Conservation (phyloP, 2,329 filamentous ascomycete genomes). For the Colletotrichum sansevieriae region DNA sequence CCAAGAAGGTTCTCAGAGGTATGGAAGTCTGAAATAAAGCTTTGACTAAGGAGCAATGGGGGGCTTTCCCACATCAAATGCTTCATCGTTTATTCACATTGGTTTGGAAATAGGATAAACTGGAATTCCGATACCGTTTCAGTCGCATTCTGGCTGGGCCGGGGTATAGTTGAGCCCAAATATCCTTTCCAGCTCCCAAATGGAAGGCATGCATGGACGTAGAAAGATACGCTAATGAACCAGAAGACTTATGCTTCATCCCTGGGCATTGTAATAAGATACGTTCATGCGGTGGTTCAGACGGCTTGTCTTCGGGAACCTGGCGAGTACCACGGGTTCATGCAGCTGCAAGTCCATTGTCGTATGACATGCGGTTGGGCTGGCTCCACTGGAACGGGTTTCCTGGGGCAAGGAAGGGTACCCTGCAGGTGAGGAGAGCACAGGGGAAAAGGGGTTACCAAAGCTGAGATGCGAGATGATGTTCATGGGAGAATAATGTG, state of each 20-base stretch:
- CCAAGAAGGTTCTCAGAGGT: no score
- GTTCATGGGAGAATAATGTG: background rate
- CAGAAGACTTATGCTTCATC: background rate
- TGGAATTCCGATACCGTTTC: background rate
- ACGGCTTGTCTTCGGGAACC: background rate
- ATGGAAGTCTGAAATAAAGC: no score
- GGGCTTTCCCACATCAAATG: no score
- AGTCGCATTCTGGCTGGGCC: background rate
- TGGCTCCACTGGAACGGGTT: background rate
- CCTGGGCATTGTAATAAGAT: background rate
- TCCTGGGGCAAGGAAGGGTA: background rate
- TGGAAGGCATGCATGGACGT: background rate
- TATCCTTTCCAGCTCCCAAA: background rate
- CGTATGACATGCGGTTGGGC: constrained; percentile 6
- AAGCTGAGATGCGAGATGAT: constrained; percentile 8
- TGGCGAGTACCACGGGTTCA: constrained; percentile 5
- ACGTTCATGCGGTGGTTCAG: constrained; percentile 6
- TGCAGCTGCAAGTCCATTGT: constrained; percentile 16
- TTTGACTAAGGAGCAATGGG: no score
- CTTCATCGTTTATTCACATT: background rate
- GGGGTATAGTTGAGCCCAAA: background rate
- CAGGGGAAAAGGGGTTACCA: background rate
- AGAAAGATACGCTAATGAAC: background rate
- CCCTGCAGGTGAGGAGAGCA: background rate
- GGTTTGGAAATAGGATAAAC: background rate